Percentiles rank a stretch among this genome's conserved stretches.
Conservation (phyloP, 2,329 filamentous ascomycete species). For the Lojkania enalia region DNA sequence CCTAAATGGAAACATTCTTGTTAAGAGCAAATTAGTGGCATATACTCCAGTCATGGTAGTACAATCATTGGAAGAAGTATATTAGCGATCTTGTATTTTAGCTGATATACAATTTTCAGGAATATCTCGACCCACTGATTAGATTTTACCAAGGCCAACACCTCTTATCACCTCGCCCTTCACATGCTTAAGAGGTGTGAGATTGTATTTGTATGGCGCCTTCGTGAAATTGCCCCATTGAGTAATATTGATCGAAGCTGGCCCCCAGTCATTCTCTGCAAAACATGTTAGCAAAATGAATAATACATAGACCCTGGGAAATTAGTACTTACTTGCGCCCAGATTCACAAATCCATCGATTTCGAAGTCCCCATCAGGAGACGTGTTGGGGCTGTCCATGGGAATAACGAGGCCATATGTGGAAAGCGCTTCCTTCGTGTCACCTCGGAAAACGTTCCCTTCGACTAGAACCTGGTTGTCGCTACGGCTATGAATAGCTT, state of each 20-base stretch:
- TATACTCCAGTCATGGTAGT: no score
- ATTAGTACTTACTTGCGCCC: conserved; percentile 52
- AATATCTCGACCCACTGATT: no score
- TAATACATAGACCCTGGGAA: not conserved
- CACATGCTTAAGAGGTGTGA: conserved; percentile 53
- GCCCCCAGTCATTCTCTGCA: conserved; percentile 54
- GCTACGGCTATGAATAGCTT: conserved; percentile 50
- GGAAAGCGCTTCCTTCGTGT: conserved; percentile 55
- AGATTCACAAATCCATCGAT: conserved; percentile 60
- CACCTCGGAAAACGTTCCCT: conserved; percentile 53
- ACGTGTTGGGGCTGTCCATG: conserved; percentile 58
- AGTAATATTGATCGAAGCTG: conserved; percentile 56
- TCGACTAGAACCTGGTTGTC: conserved; percentile 52
- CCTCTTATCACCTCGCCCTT: conserved; percentile 49
- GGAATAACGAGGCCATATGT: conserved; percentile 62
- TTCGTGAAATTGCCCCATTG: conserved; percentile 54
- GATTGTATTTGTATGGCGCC: conserved; percentile 54
- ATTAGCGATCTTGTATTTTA: no score
- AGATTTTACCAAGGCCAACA: conserved; percentile 52
- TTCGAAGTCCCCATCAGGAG: conserved; percentile 57
- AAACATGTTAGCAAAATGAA: conserved; percentile 4
- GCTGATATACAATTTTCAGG: no score
- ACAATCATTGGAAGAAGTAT: no score
- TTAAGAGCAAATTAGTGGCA: no score
- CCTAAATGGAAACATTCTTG: no score